phyloP scores from a whole-genome alignment of 163 green algal species.

The Chlorella variabilis region DNA sequence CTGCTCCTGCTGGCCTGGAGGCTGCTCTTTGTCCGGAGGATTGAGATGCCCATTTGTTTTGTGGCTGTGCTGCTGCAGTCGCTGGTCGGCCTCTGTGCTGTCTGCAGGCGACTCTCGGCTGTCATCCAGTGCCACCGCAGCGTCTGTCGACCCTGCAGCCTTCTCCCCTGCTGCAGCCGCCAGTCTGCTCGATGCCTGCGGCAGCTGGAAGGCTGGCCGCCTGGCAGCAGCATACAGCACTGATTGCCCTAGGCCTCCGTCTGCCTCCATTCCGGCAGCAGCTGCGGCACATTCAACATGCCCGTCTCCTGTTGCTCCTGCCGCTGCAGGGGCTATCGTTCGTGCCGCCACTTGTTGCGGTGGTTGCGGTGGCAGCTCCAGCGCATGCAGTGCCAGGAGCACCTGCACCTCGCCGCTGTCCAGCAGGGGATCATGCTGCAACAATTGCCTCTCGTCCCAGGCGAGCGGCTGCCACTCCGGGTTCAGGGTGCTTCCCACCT shows the following conservation, averaged over 20 bases:
- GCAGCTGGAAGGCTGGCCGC: background rate
- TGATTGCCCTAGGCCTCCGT: background rate
- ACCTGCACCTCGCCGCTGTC: slow-evolving; percentile 7
- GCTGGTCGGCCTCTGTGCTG: too few relatives aligned
- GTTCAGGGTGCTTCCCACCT: slow-evolving; percentile 16
- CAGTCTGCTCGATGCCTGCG: background rate
- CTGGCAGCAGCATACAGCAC: background rate
- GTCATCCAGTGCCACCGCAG: too few relatives aligned
- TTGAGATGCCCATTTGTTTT: background rate
- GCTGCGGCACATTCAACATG: background rate
- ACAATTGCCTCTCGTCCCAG: slow-evolving; percentile 1
- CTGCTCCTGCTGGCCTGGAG: background rate
- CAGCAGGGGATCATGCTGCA: background rate
- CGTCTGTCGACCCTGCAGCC: too few relatives aligned
- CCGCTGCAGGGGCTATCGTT: background rate
- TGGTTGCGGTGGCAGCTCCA: background rate
- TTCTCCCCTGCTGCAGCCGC: background rate
- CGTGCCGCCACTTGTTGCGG: background rate
- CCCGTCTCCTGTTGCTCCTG: background rate
- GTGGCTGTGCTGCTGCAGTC: background rate
- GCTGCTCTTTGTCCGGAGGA: background rate
- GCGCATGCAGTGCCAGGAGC: slow-evolving; percentile 19
- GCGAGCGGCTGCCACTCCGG: slow-evolving; percentile 36
- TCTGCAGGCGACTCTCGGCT: too few relatives aligned
- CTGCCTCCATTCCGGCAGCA: background rate